A percentile compares a stretch with the other conserved stretches of the same genome.
phyloP scores from a whole-genome alignment of 2,329 filamentous ascomycete genomes.

The Hymenoscyphus occultus region DNA sequence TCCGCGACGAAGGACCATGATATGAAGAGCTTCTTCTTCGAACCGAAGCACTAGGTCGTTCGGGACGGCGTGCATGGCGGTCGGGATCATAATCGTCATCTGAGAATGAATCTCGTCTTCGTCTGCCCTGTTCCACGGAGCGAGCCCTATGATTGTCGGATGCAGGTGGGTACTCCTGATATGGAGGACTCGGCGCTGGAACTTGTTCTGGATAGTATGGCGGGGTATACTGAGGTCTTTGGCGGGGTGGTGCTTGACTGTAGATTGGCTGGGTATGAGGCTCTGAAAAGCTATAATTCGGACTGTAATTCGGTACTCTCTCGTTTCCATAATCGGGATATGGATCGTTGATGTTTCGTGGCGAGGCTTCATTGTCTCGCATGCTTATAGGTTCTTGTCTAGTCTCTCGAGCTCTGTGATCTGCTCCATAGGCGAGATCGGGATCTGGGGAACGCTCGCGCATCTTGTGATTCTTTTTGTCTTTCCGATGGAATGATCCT shows the following conservation, averaged over 20 bases:
- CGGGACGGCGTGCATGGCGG: neutral
- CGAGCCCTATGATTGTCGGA: constrained; percentile 2
- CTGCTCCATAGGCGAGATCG: constrained; percentile 5
- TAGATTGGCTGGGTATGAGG: constrained; percentile 1
- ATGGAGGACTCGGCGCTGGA: neutral
- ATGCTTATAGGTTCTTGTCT: neutral
- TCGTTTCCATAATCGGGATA: neutral
- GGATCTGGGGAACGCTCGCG: constrained; percentile 4
- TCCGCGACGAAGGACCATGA: constrained; percentile 3
- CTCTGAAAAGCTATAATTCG: constrained; percentile 6
- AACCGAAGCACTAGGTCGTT: neutral
- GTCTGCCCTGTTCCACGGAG: neutral
- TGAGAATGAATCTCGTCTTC: constrained; percentile 6
- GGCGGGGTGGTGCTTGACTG: constrained; percentile 9
- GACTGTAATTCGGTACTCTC: neutral
- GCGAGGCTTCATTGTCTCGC: constrained; percentile 4
- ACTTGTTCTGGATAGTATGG: neutral
- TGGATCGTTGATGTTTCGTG: constrained; percentile 8
- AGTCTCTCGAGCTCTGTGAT: neutral
- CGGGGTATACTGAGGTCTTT: constrained; percentile 19
- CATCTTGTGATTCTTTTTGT: neutral
- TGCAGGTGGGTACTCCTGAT: neutral
- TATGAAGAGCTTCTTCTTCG: constrained; percentile 11
- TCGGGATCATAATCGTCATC: constrained; percentile 1
- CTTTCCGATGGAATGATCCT: neutral